Conservation (phyloP, 257 asterid species). For the Nicotiana attenuata region DNA sequence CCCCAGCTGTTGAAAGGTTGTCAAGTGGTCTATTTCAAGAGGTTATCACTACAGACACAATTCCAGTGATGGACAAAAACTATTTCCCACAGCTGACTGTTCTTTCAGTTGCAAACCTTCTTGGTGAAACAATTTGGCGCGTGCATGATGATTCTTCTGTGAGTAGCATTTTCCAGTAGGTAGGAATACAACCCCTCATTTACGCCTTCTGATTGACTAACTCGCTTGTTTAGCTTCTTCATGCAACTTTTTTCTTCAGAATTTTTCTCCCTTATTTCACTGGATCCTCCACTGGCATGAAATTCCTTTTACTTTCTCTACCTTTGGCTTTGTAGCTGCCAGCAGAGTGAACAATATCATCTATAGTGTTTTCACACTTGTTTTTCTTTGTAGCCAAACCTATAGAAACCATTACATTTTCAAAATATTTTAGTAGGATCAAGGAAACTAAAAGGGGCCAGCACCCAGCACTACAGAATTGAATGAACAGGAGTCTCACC, state of each 20-base stretch:
- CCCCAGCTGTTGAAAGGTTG: constrained; percentile 86
- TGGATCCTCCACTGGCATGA: too few species aligned
- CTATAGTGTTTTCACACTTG: background rate
- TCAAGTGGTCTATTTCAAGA: constrained; percentile 87
- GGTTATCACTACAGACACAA: constrained; percentile 75
- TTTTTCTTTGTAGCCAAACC: background rate
- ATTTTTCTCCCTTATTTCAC: background rate
- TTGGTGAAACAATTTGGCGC: constrained; percentile 96
- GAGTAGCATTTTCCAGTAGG: constrained; percentile 81
- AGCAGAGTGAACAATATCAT: background rate
- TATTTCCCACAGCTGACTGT: constrained; percentile 81
- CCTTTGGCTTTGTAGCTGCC: background rate
- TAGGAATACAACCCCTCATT: background rate
- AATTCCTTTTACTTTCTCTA: background rate
- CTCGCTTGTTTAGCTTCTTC: background rate
- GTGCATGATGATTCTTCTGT: constrained; percentile 84
- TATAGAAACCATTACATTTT: background rate
- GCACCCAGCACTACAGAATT: too few species aligned
- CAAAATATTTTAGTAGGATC: background rate
- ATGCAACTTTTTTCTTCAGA: background rate
- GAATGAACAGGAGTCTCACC: too few species aligned
- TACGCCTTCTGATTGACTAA: background rate
- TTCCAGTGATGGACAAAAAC: constrained; percentile 70
- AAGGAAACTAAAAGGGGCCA: too few species aligned
- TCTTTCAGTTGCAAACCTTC: constrained; percentile 78